Evolutionary conservation across 2,329 filamentous ascomycete genomes (phyloP).

Genomic region (Teratosphaeriaceae sp.): DNA sequence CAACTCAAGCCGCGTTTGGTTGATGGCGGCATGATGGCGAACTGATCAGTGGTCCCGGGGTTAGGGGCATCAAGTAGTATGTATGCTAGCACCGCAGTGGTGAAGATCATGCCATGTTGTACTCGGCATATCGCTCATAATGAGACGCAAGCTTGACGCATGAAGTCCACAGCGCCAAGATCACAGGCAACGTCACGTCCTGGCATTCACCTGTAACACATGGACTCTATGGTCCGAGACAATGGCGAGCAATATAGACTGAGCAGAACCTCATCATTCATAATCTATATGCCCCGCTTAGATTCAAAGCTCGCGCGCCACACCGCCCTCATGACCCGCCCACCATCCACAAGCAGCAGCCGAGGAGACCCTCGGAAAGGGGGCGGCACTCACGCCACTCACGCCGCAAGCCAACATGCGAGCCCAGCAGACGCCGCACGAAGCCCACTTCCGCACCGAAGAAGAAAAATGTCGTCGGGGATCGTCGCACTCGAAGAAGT

Average conservation of each 20-base stretch:
- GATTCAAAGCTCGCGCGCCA: too few species aligned
- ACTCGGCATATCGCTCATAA: too few species aligned
- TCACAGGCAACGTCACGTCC: too few species aligned
- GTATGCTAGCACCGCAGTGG: background rate
- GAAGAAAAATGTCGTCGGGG: background rate
- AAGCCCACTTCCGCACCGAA: background rate
- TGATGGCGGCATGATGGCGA: conserved; percentile 5
- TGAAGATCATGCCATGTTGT: conserved; percentile 1
- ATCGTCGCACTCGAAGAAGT: conserved; percentile 8
- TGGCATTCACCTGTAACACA: too few species aligned
- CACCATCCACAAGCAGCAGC: background rate
- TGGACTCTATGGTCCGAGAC: too few species aligned
- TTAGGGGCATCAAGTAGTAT: background rate
- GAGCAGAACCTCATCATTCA: too few species aligned
- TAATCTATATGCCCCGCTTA: background rate
- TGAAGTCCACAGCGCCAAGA: background rate
- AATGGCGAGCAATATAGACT: too few species aligned
- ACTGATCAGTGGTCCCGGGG: too few species aligned
- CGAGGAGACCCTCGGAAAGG: background rate
- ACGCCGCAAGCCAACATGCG: background rate
- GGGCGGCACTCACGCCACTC: background rate
- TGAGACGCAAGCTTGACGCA: too few species aligned
- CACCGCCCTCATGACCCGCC: background rate
- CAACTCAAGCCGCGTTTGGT: conserved; percentile 29
- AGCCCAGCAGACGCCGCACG: background rate